phyloP scores from a whole-genome alignment of 1,284 basidiomycete species.

The Lentinula novae-zelandiae region DNA sequence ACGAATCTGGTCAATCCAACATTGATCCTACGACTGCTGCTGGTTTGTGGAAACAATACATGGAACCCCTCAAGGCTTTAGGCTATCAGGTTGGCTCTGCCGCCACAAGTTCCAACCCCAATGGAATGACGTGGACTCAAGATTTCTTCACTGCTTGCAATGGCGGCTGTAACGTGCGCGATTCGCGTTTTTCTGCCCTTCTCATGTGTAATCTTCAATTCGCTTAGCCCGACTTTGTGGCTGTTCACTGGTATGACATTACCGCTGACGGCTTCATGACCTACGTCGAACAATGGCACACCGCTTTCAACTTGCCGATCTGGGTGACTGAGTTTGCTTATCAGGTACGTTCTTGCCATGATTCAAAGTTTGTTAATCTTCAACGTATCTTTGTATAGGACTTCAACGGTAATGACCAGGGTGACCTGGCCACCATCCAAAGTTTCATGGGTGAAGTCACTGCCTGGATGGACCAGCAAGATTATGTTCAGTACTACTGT shows the following conservation, averaged over 20 bases:
- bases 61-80: conserved; percentile 50
- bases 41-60: conserved; percentile 57
- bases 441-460: conserved; percentile 56
- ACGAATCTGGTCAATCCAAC: conserved; percentile 52
- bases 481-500: conserved; percentile 57
- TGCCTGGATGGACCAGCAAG: conserved; percentile 51
- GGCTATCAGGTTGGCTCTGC: conserved; percentile 66
- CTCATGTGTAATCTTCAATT: not conserved
- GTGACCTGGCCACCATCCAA: conserved; percentile 42
- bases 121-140: conserved; percentile 56
- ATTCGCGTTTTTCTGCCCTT: not conserved
- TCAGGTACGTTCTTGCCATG: conserved; percentile 36
- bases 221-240: conserved; percentile 44
- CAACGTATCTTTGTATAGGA: conserved; percentile 33
- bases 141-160: conserved; percentile 52
- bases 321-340: conserved; percentile 72
- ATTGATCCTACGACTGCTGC: conserved; percentile 49
- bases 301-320: conserved; percentile 46
- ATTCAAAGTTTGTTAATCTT: conserved; percentile 3
- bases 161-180: conserved; percentile 47
- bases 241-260: conserved; percentile 63
- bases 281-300: conserved; percentile 50
- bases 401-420: conserved; percentile 61
- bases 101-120: conserved; percentile 59
- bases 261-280: conserved; percentile 43